Evolutionary conservation across 768 basidiomycete genomes (phyloP).

Genomic region (Lactarius akahatsu): DNA sequence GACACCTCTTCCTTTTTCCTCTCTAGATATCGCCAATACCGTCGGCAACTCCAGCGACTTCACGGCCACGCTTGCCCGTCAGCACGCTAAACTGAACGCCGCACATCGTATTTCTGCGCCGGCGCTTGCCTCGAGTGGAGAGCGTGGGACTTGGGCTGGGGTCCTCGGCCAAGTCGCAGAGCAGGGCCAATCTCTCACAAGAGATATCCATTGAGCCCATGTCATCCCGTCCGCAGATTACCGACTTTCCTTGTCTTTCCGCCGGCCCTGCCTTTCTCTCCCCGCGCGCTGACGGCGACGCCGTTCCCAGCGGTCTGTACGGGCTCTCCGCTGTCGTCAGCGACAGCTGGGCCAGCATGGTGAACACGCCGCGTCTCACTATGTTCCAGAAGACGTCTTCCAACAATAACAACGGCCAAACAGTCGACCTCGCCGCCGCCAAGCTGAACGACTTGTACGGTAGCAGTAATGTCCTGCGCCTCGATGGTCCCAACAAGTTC

Average conservation of each 20-base stretch:
- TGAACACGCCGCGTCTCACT: conserved; percentile 75
- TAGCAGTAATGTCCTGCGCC: conserved; percentile 74
- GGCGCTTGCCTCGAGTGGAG: conserved; percentile 35
- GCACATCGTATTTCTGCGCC: conserved; percentile 54
- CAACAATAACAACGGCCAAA: conserved; percentile 23
- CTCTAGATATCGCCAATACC: conserved; percentile 69
- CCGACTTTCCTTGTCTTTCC: conserved; percentile 74
- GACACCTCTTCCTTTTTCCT: conserved; percentile 62
- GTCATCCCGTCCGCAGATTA: conserved; percentile 81
- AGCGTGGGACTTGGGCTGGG: conserved; percentile 60
- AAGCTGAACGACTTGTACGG: conserved; percentile 64
- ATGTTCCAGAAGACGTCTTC: conserved; percentile 29
- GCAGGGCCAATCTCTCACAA: conserved; percentile 57
- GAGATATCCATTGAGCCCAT: conserved; percentile 51
- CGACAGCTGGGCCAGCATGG: conserved; percentile 95
- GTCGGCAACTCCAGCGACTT: conserved; percentile 49
- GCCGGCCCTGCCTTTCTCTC: conserved; percentile 51
- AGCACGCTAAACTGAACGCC: conserved; percentile 89
- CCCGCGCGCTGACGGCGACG: conserved; percentile 42
- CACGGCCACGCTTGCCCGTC: conserved; percentile 81
- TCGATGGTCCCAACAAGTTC: conserved; percentile 85
- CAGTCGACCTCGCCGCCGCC: conserved; percentile 61
- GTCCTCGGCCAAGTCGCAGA: conserved; percentile 86
- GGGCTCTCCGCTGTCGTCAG: conserved; percentile 56
- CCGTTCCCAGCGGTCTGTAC: conserved; percentile 29